Conservation (phyloP, 805 yeast species). For the Wickerhamiella sorbophila region DNA sequence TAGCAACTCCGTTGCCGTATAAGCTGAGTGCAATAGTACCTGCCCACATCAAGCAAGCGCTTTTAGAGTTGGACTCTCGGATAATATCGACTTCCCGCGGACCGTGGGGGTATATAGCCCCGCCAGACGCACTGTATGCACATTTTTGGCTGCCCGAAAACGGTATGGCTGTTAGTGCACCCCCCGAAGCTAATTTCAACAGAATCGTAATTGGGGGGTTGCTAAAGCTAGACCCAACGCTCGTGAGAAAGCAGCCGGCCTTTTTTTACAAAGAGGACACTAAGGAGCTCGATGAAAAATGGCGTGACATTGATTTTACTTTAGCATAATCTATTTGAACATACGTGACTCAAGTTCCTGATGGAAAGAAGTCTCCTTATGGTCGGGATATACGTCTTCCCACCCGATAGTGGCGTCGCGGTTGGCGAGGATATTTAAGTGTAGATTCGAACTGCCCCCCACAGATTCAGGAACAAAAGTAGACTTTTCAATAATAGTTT, state of each 20-base stretch:
- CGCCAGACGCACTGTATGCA: not conserved
- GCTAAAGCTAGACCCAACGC: not conserved
- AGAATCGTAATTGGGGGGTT: not conserved
- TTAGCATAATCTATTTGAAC: slow-evolving; percentile 4
- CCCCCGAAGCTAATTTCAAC: not conserved
- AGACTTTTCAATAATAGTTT: slow-evolving; percentile 51
- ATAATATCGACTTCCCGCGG: not conserved
- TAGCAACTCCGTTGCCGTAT: not conserved
- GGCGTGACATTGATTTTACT: not conserved
- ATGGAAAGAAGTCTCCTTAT: slow-evolving; percentile 40
- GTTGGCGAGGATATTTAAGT: slow-evolving; percentile 64
- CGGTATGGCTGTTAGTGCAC: not conserved
- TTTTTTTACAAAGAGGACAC: not conserved
- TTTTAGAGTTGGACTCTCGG: not conserved
- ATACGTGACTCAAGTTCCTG: slow-evolving; percentile 54
- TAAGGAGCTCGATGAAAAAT: slow-evolving; percentile 9
- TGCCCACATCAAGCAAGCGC: not conserved
- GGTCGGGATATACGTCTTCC: slow-evolving; percentile 73
- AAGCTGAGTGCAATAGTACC: not conserved
- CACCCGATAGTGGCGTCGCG: slow-evolving; percentile 71
- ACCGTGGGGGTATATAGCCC: not conserved
- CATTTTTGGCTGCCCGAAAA: not conserved
- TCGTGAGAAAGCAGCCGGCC: not conserved
- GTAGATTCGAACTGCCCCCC: slow-evolving; percentile 47
- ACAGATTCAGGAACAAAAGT: slow-evolving; percentile 52